These are phyloP conservation scores for Diplocarpon mali DNA, from an alignment of 2,329 filamentous ascomycete species.

Conservation along the genomic window DNA sequence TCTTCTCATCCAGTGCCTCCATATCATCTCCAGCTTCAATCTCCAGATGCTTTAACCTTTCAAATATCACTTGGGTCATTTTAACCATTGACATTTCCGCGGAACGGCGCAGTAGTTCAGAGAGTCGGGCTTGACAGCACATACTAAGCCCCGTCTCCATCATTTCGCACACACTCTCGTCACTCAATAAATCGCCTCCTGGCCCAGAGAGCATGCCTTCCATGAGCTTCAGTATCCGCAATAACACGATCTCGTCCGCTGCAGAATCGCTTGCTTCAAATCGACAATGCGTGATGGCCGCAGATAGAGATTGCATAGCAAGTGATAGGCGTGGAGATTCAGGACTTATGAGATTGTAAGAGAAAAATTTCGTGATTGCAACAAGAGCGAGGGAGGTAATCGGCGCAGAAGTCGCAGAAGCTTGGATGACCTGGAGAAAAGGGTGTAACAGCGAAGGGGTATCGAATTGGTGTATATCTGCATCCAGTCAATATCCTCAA, in stretches of 20 bases:
- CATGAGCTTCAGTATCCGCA: slow-evolving; percentile 95
- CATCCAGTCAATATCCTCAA: slow-evolving; percentile 20
- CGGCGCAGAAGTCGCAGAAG: slow-evolving; percentile 88
- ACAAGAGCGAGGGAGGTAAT: slow-evolving; percentile 92
- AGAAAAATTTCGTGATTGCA: slow-evolving; percentile 91
- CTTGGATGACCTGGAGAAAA: slow-evolving; percentile 92
- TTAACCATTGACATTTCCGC: slow-evolving; percentile 96
- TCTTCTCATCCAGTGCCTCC: slow-evolving; percentile 53
- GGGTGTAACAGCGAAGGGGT: slow-evolving; percentile 81
- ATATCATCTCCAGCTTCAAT: slow-evolving; percentile 59
- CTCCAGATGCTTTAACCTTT: slow-evolving; percentile 79
- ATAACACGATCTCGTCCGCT: slow-evolving; percentile 87
- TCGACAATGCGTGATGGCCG: slow-evolving; percentile 92
- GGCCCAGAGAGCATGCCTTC: slow-evolving; percentile 95
- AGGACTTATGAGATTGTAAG: slow-evolving; percentile 81
- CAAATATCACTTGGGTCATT: slow-evolving; percentile 98
- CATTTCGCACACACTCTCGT: slow-evolving; percentile 98
- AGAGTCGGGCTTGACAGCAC: slow-evolving; percentile 87
- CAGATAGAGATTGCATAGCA: slow-evolving; percentile 89
- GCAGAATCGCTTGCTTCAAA: slow-evolving; percentile 94
- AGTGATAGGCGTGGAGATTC: slow-evolving; percentile 78
- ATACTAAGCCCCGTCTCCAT: slow-evolving; percentile 97
- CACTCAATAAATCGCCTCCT: slow-evolving; percentile 84
- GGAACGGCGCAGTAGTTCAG: slow-evolving; percentile 78
- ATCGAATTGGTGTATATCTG: slow-evolving; percentile 81